Evolutionary conservation across 2,329 filamentous ascomycete genomes (phyloP), one percentile per base, ranked within the genome.

Genomic region (Calonectria honghensis): DNA sequence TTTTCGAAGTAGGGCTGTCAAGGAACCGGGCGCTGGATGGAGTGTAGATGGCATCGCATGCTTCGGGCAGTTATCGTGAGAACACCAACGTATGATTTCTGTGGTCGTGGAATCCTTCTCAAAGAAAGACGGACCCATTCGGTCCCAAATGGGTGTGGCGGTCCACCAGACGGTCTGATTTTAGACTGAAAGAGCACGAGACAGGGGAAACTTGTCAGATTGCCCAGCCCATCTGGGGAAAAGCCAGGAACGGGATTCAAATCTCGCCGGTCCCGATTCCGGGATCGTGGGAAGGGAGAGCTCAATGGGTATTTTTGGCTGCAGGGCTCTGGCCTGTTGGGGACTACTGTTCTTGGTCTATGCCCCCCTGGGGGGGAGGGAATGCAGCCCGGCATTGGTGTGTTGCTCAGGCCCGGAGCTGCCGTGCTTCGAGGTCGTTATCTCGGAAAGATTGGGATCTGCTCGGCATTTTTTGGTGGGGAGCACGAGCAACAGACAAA

Each of bases 361-460:
- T 41, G 57, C 24, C 37, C 32, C 14, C 14, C 14, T 32, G 31
- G 32, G 27, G 24, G 37, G 45, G 7, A 48, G 41, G 27, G n/a
- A 41, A 4, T 16, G 27, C 24, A 41, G 14, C 27, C 27, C 57
- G 57, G 35, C 35, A 41, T 13, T 41, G 27, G 57, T 35, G 57
- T 14, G 57, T 10, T 39, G 57, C 57, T 63, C 57, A 41, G 37
- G 24, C 14, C 35, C 35, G 45, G 45, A 48, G 57, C 35, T 63
- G 57, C 57, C 35, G 57, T 63, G 35, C 11, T 41, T 13, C 41
- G n/a, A 18, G 27, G 57, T 41, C 4, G 24, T 41, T 63, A 63
- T 63, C 57, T 63, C 57, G 24, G 57, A 14, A 63, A 63, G 57
- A 63, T 63, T 63, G 57, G 35, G 57, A 63, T 63, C 57, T 37